A percentile compares a stretch with the other conserved stretches of the same genome.
Conservation (phyloP, 108 stramenopile genomes). For the Chaetoceros muelleri region DNA sequence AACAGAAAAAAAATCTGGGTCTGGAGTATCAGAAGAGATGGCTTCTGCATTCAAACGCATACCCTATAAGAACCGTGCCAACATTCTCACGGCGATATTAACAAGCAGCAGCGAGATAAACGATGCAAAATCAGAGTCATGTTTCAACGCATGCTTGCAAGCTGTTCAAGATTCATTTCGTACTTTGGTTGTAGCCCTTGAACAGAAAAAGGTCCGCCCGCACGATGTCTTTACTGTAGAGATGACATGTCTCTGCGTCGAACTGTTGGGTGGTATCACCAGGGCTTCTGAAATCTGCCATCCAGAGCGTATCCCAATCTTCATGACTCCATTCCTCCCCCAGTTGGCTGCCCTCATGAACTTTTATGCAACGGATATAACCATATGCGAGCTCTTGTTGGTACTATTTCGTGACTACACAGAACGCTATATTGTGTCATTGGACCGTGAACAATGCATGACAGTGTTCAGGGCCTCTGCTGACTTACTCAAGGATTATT, state of each 20-base stretch:
- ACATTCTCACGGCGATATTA: slow-evolving; percentile 49
- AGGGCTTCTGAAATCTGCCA: slow-evolving; percentile 64
- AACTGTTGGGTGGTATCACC: slow-evolving; percentile 60
- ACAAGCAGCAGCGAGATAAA: slow-evolving; percentile 55
- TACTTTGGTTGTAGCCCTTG: slow-evolving; percentile 45
- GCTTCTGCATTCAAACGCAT: slow-evolving; percentile 60
- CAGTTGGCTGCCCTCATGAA: slow-evolving; percentile 69
- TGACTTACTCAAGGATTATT: slow-evolving; percentile 59
- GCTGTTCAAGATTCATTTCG: slow-evolving; percentile 53
- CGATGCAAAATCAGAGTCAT: slow-evolving; percentile 29
- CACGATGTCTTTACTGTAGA: slow-evolving; percentile 49
- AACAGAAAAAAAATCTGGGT: slow-evolving; percentile 27
- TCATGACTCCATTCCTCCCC: slow-evolving; percentile 58
- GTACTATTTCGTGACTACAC: slow-evolving; percentile 71
- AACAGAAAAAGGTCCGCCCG: slow-evolving; percentile 41
- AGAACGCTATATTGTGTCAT: slow-evolving; percentile 61
- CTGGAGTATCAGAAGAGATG: slow-evolving; percentile 29
- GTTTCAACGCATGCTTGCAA: slow-evolving; percentile 47
- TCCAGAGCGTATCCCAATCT: slow-evolving; percentile 60
- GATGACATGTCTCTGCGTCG: slow-evolving; percentile 63
- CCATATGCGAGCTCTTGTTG: slow-evolving; percentile 63
- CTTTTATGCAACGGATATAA: slow-evolving; percentile 57
- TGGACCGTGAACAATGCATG: slow-evolving; percentile 50
- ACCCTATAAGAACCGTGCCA: slow-evolving; percentile 53
- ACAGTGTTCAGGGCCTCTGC: slow-evolving; percentile 58